These are phyloP conservation scores for Trypanosoma congolense DNA, from an alignment of 208 protist species.

Conservation along the genomic window DNA sequence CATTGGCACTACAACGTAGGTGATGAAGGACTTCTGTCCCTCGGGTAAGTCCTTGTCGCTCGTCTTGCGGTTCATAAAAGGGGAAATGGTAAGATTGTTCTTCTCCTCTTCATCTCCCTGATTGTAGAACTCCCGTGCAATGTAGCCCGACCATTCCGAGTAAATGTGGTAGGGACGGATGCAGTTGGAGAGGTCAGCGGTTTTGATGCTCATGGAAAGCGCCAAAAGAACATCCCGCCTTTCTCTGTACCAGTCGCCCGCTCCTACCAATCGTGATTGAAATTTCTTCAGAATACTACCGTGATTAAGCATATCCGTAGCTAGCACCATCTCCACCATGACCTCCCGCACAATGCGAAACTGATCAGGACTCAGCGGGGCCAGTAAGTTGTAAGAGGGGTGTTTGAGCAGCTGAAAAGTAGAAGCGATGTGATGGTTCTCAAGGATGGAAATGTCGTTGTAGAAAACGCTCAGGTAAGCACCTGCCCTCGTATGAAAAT, in stretches of 20 bases:
- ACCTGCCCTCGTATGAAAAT: conserved; percentile 92
- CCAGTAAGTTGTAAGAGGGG: conserved; percentile 82
- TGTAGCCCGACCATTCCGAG: conserved; percentile 88
- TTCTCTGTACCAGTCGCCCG: conserved; percentile 62
- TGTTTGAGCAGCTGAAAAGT: conserved; percentile 83
- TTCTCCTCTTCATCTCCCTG: conserved; percentile 90
- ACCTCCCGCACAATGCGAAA: conserved; percentile 75
- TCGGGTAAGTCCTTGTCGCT: conserved; percentile 78
- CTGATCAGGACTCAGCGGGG: conserved; percentile 68
- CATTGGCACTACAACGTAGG: conserved; percentile 89
- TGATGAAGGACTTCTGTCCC: conserved; percentile 90
- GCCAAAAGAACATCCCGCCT: conserved; percentile 86
- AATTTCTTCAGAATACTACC: conserved; percentile 85
- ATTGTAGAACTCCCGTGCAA: conserved; percentile 90
- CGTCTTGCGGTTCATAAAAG: conserved; percentile 90
- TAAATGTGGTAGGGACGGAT: conserved; percentile 84
- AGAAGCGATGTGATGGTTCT: conserved; percentile 91
- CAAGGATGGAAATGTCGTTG: conserved; percentile 92
- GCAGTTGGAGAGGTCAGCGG: conserved; percentile 93
- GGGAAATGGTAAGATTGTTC: conserved; percentile 79
- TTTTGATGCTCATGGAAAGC: conserved; percentile 91
- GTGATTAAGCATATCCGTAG: conserved; percentile 93
- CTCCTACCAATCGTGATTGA: conserved; percentile 63
- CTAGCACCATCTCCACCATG: conserved; percentile 90
- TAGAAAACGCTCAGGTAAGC: conserved; percentile 90